These are phyloP conservation scores for Candida berthetii DNA, from an alignment of 805 yeast genomes.

Conservation along the genomic window DNA sequence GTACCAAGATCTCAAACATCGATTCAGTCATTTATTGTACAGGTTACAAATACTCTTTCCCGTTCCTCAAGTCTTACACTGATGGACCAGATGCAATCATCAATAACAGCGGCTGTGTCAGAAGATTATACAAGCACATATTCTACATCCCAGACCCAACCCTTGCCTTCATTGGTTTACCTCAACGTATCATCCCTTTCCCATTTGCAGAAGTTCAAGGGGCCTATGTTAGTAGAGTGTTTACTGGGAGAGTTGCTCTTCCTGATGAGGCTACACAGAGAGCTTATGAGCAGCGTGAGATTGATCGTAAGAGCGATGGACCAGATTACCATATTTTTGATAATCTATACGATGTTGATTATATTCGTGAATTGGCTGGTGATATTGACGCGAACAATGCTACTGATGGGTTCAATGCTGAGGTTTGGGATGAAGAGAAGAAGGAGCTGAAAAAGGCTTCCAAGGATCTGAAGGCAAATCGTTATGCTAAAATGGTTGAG, in stretches of 20 bases:
- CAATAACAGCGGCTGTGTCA: slow-evolving; percentile 34
- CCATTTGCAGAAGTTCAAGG: slow-evolving; percentile 54
- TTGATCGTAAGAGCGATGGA: not conserved
- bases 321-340: not conserved
- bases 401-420: not conserved
- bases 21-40: slow-evolving; percentile 63
- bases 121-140: slow-evolving; percentile 48
- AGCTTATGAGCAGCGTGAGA: slow-evolving; percentile 24
- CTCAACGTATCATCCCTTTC: slow-evolving; percentile 49
- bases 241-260: slow-evolving; percentile 41
- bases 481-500: not conserved
- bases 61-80: slow-evolving; percentile 35
- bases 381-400: not conserved
- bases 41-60: slow-evolving; percentile 58
- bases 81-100: slow-evolving; percentile 16
- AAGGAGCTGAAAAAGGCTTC: not conserved
- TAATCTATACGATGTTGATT: not conserved
- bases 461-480: not conserved
- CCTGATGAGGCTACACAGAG: slow-evolving; percentile 40
- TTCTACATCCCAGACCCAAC: slow-evolving; percentile 51
- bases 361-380: not conserved
- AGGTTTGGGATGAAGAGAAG: not conserved
- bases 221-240: slow-evolving; percentile 48
- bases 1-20: slow-evolving; percentile 32
- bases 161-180: slow-evolving; percentile 50